Base-by-base conservation (phyloP, 139 green algal genomes). In the Auxenochlorella protothecoides region DNA sequence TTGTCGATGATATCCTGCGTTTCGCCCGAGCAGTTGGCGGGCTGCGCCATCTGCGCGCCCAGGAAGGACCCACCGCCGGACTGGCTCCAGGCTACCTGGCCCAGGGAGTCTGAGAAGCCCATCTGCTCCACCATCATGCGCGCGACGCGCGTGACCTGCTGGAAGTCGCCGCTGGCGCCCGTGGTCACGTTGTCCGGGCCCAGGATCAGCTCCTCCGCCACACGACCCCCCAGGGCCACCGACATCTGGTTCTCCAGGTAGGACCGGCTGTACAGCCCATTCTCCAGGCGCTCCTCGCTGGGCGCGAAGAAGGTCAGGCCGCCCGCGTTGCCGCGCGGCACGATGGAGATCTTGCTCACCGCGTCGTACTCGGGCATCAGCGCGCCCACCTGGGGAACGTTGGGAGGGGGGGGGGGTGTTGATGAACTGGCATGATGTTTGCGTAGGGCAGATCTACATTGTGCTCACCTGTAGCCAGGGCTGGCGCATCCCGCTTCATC, bases 191-290 rank as follows among this genome's bases (percentile, higher is more conserved):
- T 85, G 55, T 99, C 85, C 69, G 88, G 82, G 14, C 95, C 95
- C 67, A 97, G 99, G 76, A 99, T 99, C 2, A 99, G 81, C 90
- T 99, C 95, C 89, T 99, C 95, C 9, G 95, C 95, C 66, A 99
- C 90, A 59, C 95, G 92, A 64, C 92, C 92, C 60, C 92, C 92
- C 76, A 97, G 76, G 4, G 92, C 92, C 54, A 96, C 91, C 12
- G 87, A 82, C 90, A 97, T 95, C 89, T 97, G 86, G 63, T 76
- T 76, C 63, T 76, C 63, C 53, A 76, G 69, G 69, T 44, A 44
- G 27, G 27, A 72, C 53, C 71, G 60, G 69, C 63, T 83, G 89
- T 97, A 97, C 68, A 96, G 89, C 7, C 91, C 92, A 12, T 69
- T 85, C 86, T 97, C 92, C 62, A 97, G 86, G 57, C 90, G 84